Evolutionary conservation across 1,284 basidiomycete species (phyloP), one percentile per base, ranked within the genome.

Genomic region (Leccinum fallax): DNA sequence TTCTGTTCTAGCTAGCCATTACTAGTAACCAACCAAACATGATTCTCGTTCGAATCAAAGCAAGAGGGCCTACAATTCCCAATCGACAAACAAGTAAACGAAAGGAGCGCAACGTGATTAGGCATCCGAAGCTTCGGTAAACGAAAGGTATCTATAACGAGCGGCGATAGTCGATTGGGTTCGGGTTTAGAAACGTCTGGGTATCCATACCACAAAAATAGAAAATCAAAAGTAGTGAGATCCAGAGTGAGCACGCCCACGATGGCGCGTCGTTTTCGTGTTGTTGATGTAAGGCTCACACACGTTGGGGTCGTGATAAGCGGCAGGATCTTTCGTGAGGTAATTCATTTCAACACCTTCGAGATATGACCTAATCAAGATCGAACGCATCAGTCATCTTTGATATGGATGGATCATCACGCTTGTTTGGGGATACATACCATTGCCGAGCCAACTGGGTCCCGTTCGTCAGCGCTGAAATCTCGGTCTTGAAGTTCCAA

Each of bases 401-500:
- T 7, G n/a, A 48, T 19, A 48, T 1, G 19, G 11, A 48, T 48
- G 19, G 11, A 48, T 48, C 19, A 48, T 48, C 46, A 19, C 5
- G 43, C 2, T 48, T 3, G 32, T n/a, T 7, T 26, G 13, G 1
- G 9, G 2, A 52, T 15, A 74, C 77, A 32, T 65, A 88, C 88
- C 88, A 90, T 75, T 88, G 83, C 16, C 84, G 76, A 19, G 81
- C 80, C 21, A 80, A 72, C 62, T 84, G 83, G 79, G 84, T 76
- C 3, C 71, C 71, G 11, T 65, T 63, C 0, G 85, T 84, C 48
- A 75, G 57, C 1, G 62, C 61, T 2, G 86, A 87, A 43, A 76
- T 80, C 70, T 92, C 90, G 13, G 87, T 79, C 68, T 88, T 89
- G 77, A 91, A 92, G 73, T 84, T 91, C 90, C 90, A 92, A 76